Evolutionary conservation across 768 basidiomycete species (phyloP).

Genomic region (Xerocomus spinulosus): DNA sequence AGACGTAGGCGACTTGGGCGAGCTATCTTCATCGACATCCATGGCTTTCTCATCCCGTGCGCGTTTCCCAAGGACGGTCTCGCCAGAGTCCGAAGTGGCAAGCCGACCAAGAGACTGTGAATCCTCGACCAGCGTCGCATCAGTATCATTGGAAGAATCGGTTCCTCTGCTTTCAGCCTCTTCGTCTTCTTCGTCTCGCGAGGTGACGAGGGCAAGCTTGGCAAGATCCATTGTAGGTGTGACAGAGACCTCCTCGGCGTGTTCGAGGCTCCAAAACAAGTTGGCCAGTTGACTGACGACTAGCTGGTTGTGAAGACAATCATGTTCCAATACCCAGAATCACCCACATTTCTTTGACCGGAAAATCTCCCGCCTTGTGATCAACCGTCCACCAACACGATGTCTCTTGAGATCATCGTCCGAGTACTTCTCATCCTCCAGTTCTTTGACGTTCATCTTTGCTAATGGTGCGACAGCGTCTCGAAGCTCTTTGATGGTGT

Average conservation of each 20-base stretch:
- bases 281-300: constrained; percentile 78
- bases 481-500: constrained; percentile 88
- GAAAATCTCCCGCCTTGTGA: constrained; percentile 75
- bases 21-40: constrained; percentile 49
- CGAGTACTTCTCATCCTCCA: constrained; percentile 67
- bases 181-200: constrained; percentile 85
- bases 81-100: constrained; percentile 32
- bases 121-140: constrained; percentile 85
- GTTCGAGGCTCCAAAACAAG: constrained; percentile 75
- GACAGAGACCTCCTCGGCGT: constrained; percentile 58
- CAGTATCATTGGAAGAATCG: constrained; percentile 81
- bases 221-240: constrained; percentile 85
- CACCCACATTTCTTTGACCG: constrained; percentile 79
- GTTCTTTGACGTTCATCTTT: constrained; percentile 46
- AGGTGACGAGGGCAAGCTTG: constrained; percentile 86
- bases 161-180: constrained; percentile 68
- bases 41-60: constrained; percentile 45
- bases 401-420: constrained; percentile 81
- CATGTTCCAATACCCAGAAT: background rate
- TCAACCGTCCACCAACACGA: constrained; percentile 82
- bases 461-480: constrained; percentile 64
- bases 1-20: constrained; percentile 27
- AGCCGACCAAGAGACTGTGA: constrained; percentile 33
- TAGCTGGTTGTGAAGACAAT: constrained; percentile 30
- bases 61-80: constrained; percentile 68